Base-by-base conservation (phyloP, 2,329 filamentous ascomycete genomes). In the Dryadomyces quercus-mongolicae region DNA sequence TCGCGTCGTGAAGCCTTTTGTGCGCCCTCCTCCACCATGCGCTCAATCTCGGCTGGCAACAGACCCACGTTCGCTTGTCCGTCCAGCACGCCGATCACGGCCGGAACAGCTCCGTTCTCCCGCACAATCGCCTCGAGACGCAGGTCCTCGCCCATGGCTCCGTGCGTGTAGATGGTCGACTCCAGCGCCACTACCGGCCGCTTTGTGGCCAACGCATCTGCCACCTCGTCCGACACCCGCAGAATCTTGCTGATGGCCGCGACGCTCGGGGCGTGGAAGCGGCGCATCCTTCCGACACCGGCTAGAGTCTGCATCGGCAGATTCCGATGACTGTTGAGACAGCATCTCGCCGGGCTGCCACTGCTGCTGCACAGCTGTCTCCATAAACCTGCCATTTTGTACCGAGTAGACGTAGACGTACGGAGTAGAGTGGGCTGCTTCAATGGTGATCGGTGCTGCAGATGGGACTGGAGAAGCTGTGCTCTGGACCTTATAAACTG, bases 151-250 rank as follows among this genome's bases (percentile, higher is more conserved):
- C 88, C 88, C 15, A 98, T 75, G 21, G 86, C 83, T 44, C 90
- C 91, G 70, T 98, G 93, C 1, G 93, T 98, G 69, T 98, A 97
- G 62, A 98, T 97, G 5, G 93, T 95, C 2, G 88, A 90, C 69
- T 98, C 93, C 5, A 98, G 77, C 16, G 92, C 93, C 12, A 98
- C 91, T 4, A 98, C 84, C 0, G 93, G 92, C 62, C 82, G 84
- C 55, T 84, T 82, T 13, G 81, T 78, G 45, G 80, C 74, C 49
- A 96, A 68, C 43, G 91, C 92, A 65, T 89, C 82, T 52, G 76
- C 74, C 13, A 98, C 85, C 68, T 97, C 92, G 51, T 92, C 85
- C 1, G 88, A 91, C 45, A 95, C 74, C 53, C 75, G 78, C 55
- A 94, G 76, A 57, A 89, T 61, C 44, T 44, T 49, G 16, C 48